Conservation (phyloP, 2,329 filamentous ascomycete genomes). For the Elsinoe arachidis region DNA sequence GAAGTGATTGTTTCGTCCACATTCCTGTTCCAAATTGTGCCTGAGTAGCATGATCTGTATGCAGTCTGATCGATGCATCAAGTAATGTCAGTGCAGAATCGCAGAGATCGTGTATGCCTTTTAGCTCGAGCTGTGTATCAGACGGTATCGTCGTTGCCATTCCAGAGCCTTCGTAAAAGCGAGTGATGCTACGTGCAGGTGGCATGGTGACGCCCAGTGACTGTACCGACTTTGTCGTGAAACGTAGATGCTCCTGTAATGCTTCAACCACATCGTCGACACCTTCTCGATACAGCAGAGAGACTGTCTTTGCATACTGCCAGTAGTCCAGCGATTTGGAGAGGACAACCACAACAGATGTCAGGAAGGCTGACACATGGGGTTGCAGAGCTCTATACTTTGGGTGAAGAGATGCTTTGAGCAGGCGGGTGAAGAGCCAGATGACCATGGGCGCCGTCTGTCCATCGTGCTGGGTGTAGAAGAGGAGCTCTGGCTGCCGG, state of each 20-base stretch:
- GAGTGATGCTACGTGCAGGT: slow-evolving; percentile 31
- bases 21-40: not conserved
- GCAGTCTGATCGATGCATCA: not conserved
- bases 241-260: slow-evolving; percentile 2
- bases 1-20: not conserved
- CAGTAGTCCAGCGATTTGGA: slow-evolving; percentile 28
- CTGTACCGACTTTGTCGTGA: not conserved
- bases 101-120: not conserved
- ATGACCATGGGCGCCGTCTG: slow-evolving; percentile 41
- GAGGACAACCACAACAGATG: slow-evolving; percentile 30
- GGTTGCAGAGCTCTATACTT: slow-evolving; percentile 34
- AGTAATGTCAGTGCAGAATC: not conserved
- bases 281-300: slow-evolving; percentile 32
- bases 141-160: not conserved
- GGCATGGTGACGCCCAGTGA: slow-evolving; percentile 28
- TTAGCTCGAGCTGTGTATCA: not conserved
- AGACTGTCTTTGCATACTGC: slow-evolving; percentile 27
- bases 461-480: slow-evolving; percentile 26
- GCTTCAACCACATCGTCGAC: slow-evolving; percentile 28
- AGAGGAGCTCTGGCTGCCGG: slow-evolving; percentile 63
- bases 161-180: slow-evolving; percentile 22
- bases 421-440: slow-evolving; percentile 46
- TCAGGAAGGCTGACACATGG: slow-evolving; percentile 29
- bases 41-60: not conserved
- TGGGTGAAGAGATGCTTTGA: slow-evolving; percentile 38